phyloP scores from a whole-genome alignment of 176 grass and related monocot genomes.

The Triticum monococcum region DNA sequence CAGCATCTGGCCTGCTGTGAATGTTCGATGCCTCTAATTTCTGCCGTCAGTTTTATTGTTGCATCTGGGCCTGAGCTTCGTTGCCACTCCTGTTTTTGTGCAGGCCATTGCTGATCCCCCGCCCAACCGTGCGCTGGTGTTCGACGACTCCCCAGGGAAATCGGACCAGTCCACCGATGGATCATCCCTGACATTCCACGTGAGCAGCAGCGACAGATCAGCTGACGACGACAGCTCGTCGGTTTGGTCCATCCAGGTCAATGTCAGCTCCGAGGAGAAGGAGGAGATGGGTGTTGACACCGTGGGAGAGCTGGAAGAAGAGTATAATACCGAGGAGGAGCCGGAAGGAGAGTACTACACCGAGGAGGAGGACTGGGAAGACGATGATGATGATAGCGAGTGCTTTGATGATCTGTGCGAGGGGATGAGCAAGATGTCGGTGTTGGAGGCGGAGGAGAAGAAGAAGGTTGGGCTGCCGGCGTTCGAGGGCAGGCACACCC shows the following conservation, averaged over 20 bases:
- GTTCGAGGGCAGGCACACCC: conserved; percentile 67
- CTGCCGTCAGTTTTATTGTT: background rate
- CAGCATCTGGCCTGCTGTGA: background rate
- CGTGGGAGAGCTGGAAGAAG: conserved; percentile 31
- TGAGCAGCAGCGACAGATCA: conserved; percentile 23
- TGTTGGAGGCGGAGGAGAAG: conserved; percentile 31
- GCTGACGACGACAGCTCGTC: conserved; percentile 62
- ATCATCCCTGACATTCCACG: conserved; percentile 34
- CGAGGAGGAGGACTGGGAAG: conserved; percentile 27
- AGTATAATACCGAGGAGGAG: conserved; percentile 14
- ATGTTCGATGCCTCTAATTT: background rate
- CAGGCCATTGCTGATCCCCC: conserved; percentile 36
- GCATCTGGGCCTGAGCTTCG: background rate
- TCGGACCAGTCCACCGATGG: conserved; percentile 27
- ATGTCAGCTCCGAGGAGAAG: conserved; percentile 56
- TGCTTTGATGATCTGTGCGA: conserved; percentile 63
- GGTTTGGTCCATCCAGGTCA: conserved; percentile 68
- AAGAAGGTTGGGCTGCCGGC: conserved; percentile 34
- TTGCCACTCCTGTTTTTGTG: background rate
- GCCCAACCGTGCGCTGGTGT: conserved; percentile 57
- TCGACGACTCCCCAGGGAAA: conserved; percentile 83
- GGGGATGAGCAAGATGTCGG: conserved; percentile 56
- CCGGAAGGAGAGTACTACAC: background rate
- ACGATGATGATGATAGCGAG: conserved; percentile 20
- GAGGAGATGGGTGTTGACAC: conserved; percentile 32